Conservation (phyloP, 257 asterid genomes). For the Petunia secreta region DNA sequence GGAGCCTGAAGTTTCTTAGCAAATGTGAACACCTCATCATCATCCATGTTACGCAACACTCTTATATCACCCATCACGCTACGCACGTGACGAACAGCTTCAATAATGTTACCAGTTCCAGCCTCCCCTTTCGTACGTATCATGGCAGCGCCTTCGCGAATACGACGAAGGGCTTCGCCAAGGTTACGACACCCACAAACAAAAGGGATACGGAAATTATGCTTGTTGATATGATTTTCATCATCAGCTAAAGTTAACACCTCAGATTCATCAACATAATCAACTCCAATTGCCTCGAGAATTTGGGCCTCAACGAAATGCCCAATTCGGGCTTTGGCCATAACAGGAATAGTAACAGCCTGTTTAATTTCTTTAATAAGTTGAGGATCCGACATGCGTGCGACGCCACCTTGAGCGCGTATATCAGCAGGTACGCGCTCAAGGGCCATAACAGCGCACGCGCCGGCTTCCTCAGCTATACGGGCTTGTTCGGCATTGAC, state of each 20-base stretch:
- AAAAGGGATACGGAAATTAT: slow-evolving; percentile 88
- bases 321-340: slow-evolving; percentile 91
- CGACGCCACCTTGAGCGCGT: slow-evolving; percentile 92
- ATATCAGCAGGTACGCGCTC: slow-evolving; percentile 97
- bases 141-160: slow-evolving; percentile 95
- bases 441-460: slow-evolving; percentile 95
- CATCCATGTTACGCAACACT: slow-evolving; percentile 80
- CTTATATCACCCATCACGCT: slow-evolving; percentile 87
- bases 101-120: slow-evolving; percentile 82
- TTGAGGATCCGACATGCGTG: slow-evolving; percentile 92
- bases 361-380: slow-evolving; percentile 81
- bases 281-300: slow-evolving; percentile 79
- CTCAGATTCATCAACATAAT: slow-evolving; percentile 88
- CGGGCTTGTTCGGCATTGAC: slow-evolving; percentile 91
- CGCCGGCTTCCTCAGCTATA: slow-evolving; percentile 95
- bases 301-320: slow-evolving; percentile 95
- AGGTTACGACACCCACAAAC: slow-evolving; percentile 97
- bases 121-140: slow-evolving; percentile 94
- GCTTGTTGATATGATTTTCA: slow-evolving; percentile 81
- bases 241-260: slow-evolving; percentile 87
- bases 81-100: slow-evolving; percentile 94
- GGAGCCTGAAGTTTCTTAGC: slow-evolving; percentile 85
- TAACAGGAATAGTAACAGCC: slow-evolving; percentile 88
- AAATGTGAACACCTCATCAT: slow-evolving; percentile 82
- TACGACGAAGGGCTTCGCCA: slow-evolving; percentile 89